Evolutionary conservation across 78 protist genomes (phyloP).

Genomic region (Planoprotostelium fungivorum): DNA sequence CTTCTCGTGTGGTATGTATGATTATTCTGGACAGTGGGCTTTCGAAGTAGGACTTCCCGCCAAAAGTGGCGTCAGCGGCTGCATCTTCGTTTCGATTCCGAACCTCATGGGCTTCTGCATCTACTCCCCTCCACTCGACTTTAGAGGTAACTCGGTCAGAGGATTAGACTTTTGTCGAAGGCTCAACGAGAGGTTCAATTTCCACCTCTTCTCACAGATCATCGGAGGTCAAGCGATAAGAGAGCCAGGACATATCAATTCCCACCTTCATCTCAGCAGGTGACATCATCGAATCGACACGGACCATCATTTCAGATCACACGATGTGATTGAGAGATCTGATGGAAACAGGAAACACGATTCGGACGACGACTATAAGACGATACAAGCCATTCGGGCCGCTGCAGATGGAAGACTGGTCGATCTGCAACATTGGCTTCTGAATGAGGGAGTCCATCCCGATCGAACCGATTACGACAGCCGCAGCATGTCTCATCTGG

Average conservation of each 20-base stretch:
- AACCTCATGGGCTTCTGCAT: conserved; percentile 30
- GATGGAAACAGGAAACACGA: not conserved
- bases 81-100: conserved; percentile 1
- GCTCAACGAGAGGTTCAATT: not conserved
- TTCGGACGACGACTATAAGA: not conserved
- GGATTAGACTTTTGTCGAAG: conserved; percentile 57
- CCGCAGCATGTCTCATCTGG: conserved; percentile 73
- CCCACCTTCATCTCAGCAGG: not conserved
- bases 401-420: not conserved
- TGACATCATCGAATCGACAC: not conserved
- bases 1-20: conserved; percentile 71
- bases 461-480: conserved; percentile 61
- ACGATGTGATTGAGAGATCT: not conserved
- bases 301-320: not conserved
- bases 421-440: not conserved
- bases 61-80: conserved; percentile 54
- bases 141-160: conserved; percentile 53
- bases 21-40: conserved; percentile 58
- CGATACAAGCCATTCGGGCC: not conserved
- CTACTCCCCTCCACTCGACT: conserved; percentile 48
- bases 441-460: not conserved
- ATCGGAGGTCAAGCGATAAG: not conserved
- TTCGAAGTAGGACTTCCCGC: conserved; percentile 58
- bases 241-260: not conserved
- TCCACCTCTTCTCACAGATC: conserved; percentile 6